Percentiles rank a stretch among this genome's conserved stretches.
Evolutionary conservation across 768 basidiomycete genomes (phyloP).

Genomic region (Tulasnella sp.): DNA sequence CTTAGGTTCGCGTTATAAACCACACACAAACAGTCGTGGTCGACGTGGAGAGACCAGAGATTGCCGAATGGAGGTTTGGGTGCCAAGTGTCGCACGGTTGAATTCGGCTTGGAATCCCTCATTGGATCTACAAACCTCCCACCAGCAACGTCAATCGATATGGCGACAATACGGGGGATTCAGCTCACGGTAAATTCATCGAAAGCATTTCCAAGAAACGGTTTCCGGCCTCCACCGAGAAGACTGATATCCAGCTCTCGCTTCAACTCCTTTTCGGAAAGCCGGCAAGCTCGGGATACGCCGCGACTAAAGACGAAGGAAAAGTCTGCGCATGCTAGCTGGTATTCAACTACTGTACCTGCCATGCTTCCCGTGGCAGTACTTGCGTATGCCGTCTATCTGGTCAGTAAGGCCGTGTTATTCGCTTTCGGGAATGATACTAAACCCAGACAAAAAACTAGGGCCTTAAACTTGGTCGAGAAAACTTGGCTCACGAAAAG

Average conservation of each 20-base stretch:
- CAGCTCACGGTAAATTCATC: not conserved
- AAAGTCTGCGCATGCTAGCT: conserved; percentile 14
- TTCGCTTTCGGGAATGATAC: not conserved
- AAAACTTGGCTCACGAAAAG: conserved; percentile 15
- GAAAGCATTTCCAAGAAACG: not conserved
- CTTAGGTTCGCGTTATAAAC: not conserved
- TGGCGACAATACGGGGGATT: not conserved
- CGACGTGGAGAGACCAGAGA: not conserved
- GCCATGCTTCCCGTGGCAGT: conserved; percentile 17
- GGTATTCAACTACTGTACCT: conserved; percentile 14
- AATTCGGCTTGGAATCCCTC: not conserved
- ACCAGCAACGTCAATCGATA: not conserved
- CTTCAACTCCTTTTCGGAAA: not conserved
- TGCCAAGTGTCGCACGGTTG: not conserved
- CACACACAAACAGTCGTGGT: not conserved
- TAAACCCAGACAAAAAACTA: not conserved
- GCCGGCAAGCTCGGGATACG: not conserved
- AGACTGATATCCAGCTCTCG: not conserved
- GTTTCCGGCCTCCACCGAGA: not conserved
- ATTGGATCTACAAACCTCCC: not conserved
- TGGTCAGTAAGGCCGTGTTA: not conserved
- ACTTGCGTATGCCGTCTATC: conserved; percentile 14
- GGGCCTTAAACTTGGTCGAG: conserved; percentile 10
- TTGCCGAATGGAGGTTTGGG: not conserved
- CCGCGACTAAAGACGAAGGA: not conserved